phyloP scores from a whole-genome alignment of 148 eudicot genomes.

The Vaccinium darrowii region DNA sequence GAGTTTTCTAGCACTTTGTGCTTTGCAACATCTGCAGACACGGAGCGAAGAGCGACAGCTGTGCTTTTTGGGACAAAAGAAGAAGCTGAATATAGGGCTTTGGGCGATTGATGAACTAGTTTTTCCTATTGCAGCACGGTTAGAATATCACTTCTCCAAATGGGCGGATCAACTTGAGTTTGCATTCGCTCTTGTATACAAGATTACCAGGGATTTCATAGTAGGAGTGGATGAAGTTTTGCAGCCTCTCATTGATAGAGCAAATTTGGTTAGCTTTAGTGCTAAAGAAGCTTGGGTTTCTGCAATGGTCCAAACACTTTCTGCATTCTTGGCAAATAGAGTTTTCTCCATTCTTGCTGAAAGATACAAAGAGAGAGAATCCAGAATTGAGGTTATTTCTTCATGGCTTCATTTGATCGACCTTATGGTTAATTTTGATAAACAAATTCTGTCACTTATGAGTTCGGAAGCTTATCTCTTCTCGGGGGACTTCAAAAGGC shows the following conservation, averaged over 20 bases:
- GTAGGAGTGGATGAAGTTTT: constrained; percentile 10
- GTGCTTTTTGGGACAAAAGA: background rate
- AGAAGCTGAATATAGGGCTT: background rate
- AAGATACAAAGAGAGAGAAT: constrained; percentile 35
- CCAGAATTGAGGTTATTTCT: constrained; percentile 31
- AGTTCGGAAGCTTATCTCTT: constrained; percentile 38
- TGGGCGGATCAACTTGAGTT: constrained; percentile 51
- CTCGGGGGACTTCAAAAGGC: constrained; percentile 24
- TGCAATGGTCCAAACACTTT: constrained; percentile 44
- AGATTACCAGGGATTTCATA: constrained; percentile 1
- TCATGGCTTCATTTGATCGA: constrained; percentile 55
- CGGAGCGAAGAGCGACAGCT: background rate
- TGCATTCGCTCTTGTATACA: constrained; percentile 5
- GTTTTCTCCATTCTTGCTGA: constrained; percentile 38
- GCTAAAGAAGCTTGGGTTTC: constrained; percentile 62
- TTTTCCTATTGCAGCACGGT: constrained; percentile 46
- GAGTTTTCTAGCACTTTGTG: constrained; percentile 6
- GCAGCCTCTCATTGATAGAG: constrained; percentile 45
- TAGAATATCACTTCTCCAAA: constrained; percentile 49
- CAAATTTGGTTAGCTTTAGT: constrained; percentile 46
- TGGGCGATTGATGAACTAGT: constrained; percentile 51
- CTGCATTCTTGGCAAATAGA: constrained; percentile 36
- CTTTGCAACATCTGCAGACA: constrained; percentile 10
- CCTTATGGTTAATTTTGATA: constrained; percentile 44
- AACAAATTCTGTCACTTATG: constrained; percentile 38